A percentile compares a stretch with the other conserved stretches of the same genome.
Conservation (phyloP, 371 early-diverging fungal genomes). For the Basidiobolus meristosporus region DNA sequence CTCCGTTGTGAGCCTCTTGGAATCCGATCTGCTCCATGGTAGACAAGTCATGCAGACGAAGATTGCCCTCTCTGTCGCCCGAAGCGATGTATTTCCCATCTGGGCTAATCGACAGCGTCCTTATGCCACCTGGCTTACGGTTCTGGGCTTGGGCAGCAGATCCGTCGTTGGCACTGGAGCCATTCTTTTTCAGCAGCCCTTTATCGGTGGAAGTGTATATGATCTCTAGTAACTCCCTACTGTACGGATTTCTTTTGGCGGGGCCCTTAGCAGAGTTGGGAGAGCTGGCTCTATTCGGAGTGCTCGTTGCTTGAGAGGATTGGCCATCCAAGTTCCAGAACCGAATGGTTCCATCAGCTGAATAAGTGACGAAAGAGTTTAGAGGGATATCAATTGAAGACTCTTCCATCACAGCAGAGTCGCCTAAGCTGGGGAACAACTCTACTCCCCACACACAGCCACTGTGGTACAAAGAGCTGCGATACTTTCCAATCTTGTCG, state of each 20-base stretch:
- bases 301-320: too few relatives aligned
- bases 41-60: constrained; percentile 36
- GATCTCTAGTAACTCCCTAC: too few relatives aligned
- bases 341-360: constrained; percentile 59
- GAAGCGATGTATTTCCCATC: constrained; percentile 48
- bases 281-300: too few relatives aligned
- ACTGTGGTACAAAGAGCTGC: constrained; percentile 51
- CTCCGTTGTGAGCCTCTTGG: constrained; percentile 70
- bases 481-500: constrained; percentile 32
- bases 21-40: constrained; percentile 37
- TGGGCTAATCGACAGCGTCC: constrained; percentile 41
- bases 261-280: too few relatives aligned
- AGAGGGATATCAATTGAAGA: constrained; percentile 19
- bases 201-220: too few relatives aligned
- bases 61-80: constrained; percentile 60
- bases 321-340: constrained; percentile 69
- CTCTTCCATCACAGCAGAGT: neutral
- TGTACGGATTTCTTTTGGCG: too few relatives aligned
- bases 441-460: constrained; percentile 78
- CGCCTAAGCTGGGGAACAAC: constrained; percentile 14
- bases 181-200: too few relatives aligned
- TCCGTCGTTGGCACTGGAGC: neutral
- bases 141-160: neutral
- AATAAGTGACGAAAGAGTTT: constrained; percentile 54
- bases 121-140: constrained; percentile 5